Percentiles rank a stretch among this genome's conserved stretches.
phyloP scores from a whole-genome alignment of 495 filamentous ascomycete genomes.

The Tuber borchii region DNA sequence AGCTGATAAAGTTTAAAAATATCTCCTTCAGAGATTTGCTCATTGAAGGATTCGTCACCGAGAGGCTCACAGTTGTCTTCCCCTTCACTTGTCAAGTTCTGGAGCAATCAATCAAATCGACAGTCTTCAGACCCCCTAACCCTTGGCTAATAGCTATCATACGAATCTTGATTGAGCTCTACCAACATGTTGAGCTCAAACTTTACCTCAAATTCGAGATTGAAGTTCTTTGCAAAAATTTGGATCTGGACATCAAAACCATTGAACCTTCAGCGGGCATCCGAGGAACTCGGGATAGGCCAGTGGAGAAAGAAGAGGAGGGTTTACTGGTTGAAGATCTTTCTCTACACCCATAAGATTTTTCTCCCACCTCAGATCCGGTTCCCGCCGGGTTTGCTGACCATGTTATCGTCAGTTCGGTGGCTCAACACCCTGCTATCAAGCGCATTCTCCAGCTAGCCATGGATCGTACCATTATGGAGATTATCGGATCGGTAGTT shows the following conservation, averaged over 20 bases:
- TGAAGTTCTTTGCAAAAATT: constrained; percentile 86
- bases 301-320: constrained; percentile 34
- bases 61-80: constrained; percentile 81
- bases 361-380: constrained; percentile 24
- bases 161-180: constrained; percentile 78
- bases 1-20: constrained; percentile 92
- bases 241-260: constrained; percentile 78
- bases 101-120: constrained; percentile 71
- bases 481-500: constrained; percentile 94
- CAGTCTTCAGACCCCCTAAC: constrained; percentile 87
- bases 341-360: constrained; percentile 33
- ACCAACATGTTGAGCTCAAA: constrained; percentile 85
- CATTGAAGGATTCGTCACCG: constrained; percentile 82
- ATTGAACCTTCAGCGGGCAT: constrained; percentile 80
- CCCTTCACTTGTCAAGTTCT: constrained; percentile 96
- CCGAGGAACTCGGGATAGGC: constrained; percentile 66
- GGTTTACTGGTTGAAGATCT: constrained; percentile 49
- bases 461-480: constrained; percentile 77
- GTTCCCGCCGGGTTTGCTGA: constrained; percentile 35
- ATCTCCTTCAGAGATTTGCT: constrained; percentile 94
- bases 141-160: constrained; percentile 96
- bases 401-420: constrained; percentile 43
- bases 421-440: constrained; percentile 61
- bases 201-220: constrained; percentile 97
- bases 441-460: constrained; percentile 76